These are phyloP conservation scores for Phytophthora parvispora DNA, from an alignment of 352 stramenopile species.

Conservation along the genomic window DNA sequence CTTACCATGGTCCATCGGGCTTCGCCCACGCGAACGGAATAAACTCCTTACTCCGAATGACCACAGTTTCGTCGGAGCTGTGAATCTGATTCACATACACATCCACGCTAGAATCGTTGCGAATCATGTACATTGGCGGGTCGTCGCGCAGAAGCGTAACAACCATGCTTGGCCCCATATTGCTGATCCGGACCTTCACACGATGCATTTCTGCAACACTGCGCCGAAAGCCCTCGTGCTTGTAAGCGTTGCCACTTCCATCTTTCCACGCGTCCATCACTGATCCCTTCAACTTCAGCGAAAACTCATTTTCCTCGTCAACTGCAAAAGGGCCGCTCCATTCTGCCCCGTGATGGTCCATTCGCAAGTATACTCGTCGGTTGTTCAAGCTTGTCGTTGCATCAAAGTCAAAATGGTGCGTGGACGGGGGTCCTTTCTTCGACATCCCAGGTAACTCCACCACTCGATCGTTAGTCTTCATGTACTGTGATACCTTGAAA, in stretches of 20 bases:
- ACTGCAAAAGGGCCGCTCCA: conserved; percentile 89
- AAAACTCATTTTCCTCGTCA: conserved; percentile 90
- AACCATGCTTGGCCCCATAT: conserved; percentile 83
- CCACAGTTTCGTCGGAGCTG: conserved; percentile 67
- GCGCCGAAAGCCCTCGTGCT: conserved; percentile 52
- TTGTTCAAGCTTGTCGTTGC: conserved; percentile 54
- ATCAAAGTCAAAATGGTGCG: conserved; percentile 83
- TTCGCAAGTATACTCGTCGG: conserved; percentile 76
- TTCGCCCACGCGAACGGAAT: conserved; percentile 86
- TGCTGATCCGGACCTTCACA: conserved; percentile 82
- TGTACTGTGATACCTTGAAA: conserved; percentile 85
- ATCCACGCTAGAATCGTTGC: conserved; percentile 84
- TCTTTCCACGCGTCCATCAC: conserved; percentile 64
- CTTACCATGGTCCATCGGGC: conserved; percentile 78
- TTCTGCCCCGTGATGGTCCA: conserved; percentile 77
- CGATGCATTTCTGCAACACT: conserved; percentile 67
- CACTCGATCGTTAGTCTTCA: conserved; percentile 66
- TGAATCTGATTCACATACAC: conserved; percentile 80
- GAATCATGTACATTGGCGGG: conserved; percentile 88
- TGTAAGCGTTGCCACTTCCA: conserved; percentile 40
- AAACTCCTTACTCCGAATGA: conserved; percentile 80
- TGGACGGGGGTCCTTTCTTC: conserved; percentile 44
- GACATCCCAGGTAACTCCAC: conserved; percentile 65
- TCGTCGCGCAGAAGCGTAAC: conserved; percentile 82
- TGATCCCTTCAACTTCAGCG: conserved; percentile 74